Evolutionary conservation across 23 red algal genomes (phyloP).

Genomic region (Chondrus crispus): DNA sequence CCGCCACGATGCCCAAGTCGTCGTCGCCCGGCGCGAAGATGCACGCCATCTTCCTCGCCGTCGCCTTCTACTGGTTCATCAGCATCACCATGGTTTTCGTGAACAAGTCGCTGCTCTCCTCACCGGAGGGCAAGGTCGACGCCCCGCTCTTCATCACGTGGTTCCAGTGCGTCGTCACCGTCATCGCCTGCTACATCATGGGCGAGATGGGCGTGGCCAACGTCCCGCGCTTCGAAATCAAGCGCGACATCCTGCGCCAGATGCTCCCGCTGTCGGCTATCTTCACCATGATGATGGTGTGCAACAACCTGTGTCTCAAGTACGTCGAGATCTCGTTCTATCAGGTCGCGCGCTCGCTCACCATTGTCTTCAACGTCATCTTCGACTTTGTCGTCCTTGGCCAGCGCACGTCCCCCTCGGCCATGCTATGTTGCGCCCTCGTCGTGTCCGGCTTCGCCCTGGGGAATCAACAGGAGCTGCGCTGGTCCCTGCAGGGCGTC

Average conservation of each 20-base stretch:
- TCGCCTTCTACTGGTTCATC: conserved; percentile 90
- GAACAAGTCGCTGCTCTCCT: conserved; percentile 85
- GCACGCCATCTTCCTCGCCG: conserved; percentile 69
- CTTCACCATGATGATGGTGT: conserved; percentile 91
- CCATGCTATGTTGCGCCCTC: conserved; percentile 71
- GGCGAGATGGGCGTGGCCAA: conserved; percentile 58
- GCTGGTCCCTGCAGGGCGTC: conserved; percentile 89
- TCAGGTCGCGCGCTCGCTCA: conserved; percentile 95
- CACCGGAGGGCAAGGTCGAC: conserved; percentile 70
- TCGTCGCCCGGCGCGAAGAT: background rate
- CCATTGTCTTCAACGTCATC: conserved; percentile 90
- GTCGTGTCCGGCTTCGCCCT: conserved; percentile 79
- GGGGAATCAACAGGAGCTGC: conserved; percentile 84
- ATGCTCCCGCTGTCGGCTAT: conserved; percentile 85
- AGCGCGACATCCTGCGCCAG: conserved; percentile 34
- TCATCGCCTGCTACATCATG: conserved; percentile 64
- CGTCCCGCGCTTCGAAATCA: conserved; percentile 86
- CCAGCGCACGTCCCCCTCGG: conserved; percentile 74
- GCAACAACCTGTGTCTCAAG: conserved; percentile 96
- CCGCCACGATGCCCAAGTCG: background rate
- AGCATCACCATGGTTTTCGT: conserved; percentile 94
- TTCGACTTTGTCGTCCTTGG: conserved; percentile 91
- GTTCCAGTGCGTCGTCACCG: conserved; percentile 94
- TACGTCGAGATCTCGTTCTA: conserved; percentile 98
- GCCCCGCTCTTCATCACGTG: conserved; percentile 95